Percentiles rank a stretch among this genome's conserved stretches.
Evolutionary conservation across 1,139 yeast genomes (phyloP).

Genomic region (Scheffersomyces lignicola): DNA sequence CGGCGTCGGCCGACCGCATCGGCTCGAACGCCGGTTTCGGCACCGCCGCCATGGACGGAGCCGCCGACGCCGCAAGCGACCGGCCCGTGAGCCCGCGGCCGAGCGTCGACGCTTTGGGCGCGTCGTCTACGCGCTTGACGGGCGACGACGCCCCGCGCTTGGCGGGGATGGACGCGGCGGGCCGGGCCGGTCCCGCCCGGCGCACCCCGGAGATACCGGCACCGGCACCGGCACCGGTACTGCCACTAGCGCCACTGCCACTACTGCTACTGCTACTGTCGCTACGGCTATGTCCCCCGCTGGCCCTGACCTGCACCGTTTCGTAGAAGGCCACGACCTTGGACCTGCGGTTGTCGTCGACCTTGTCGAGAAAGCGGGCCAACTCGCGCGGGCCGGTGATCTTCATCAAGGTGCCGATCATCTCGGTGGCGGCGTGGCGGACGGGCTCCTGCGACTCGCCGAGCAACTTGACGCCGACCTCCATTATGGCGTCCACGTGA

Average conservation of each 20-base stretch:
- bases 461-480: slow-evolving; percentile 57
- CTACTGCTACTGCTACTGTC: slow-evolving; percentile 4
- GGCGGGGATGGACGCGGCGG: slow-evolving; percentile 48
- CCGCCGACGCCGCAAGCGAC: slow-evolving; percentile 26
- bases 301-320: slow-evolving; percentile 54
- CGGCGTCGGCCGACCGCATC: slow-evolving; percentile 6
- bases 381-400: slow-evolving; percentile 74
- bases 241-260: slow-evolving; percentile 14
- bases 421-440: slow-evolving; percentile 75
- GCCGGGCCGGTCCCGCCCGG: slow-evolving; percentile 11
- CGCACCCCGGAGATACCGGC: too few species aligned
- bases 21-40: not conserved
- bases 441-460: slow-evolving; percentile 86
- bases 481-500: slow-evolving; percentile 61
- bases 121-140: slow-evolving; percentile 42
- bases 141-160: slow-evolving; percentile 72
- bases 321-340: slow-evolving; percentile 66
- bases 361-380: slow-evolving; percentile 56
- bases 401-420: slow-evolving; percentile 82
- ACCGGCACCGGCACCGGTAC: slow-evolving; percentile 6
- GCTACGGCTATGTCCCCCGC: slow-evolving; percentile 6
- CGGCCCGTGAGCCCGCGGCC: slow-evolving; percentile 43
- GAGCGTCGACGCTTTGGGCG: slow-evolving; percentile 27
- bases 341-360: slow-evolving; percentile 72
- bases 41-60: slow-evolving; percentile 11